Evolutionary conservation across 176 grass and related monocot species (phyloP), one percentile per base, ranked within the genome.

Genomic region (Ensete glaucum): DNA sequence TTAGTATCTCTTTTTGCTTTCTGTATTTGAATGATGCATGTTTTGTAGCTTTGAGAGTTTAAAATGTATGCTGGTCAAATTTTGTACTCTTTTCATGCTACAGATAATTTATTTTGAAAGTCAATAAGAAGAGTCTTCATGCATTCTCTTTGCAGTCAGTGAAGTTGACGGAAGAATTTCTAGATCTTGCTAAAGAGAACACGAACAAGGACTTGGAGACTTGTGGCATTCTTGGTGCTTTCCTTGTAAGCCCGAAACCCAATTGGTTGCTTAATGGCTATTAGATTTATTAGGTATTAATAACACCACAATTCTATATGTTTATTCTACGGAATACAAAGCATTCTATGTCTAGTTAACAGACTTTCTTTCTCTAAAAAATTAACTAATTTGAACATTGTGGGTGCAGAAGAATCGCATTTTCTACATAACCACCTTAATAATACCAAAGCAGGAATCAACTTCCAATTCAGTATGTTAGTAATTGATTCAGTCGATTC

Each of bases 181-280:
- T 99, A 78, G 88, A 94, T 73, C 95, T 99, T 80, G 88, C 95
- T 34, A 94, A 94, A 85, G 95, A 94, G 62, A 99, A 99, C 71
- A 99, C 95, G 20, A 73, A 84, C 76, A 87, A 80, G 53, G 89
- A 99, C 74, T 76, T 88, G 16, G 95, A 99, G 78, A 94, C 90
- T 54, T 99, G 95, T 69, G 95, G 95, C 64, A 87, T 99, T 82
- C 88, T 99, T 79, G 95, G 95, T 43, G 90, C 95, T 87, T 91
- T 86, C 80, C 71, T 94, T 86, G 95, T 99, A 89, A 82, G 88
- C 84, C 22, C 76, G 50, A 57, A 11, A 60, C 79, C 48, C 49
- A 12, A 79, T 69, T 70, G 15, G 83, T 21, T 50, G 20, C 13
- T 43, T 70, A 50, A 10, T 50, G 8, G 17, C 57, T 60, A 17